These are phyloP conservation scores for Salix exigua DNA, from an alignment of 345 rosid species.

Conservation along the genomic window DNA sequence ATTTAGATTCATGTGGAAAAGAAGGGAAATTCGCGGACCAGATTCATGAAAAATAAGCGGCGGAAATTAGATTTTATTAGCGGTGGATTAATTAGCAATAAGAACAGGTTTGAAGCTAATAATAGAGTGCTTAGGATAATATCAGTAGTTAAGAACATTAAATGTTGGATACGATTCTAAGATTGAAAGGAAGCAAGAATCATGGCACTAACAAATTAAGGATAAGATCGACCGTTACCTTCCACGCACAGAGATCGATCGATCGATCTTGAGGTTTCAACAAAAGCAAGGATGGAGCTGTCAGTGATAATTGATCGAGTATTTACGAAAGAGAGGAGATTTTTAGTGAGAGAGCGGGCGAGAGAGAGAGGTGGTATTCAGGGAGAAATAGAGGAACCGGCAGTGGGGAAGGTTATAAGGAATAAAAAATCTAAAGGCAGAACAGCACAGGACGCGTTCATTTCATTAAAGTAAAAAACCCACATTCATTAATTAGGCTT, in stretches of 20 bases:
- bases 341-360: not conserved
- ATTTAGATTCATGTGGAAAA: slow-evolving; percentile 6
- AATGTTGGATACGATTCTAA: not conserved
- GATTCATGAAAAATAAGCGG: slow-evolving; percentile 3
- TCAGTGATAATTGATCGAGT: not conserved
- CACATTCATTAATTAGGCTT: too few species aligned
- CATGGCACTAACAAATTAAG: not conserved
- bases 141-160: not conserved
- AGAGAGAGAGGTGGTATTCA: slow-evolving; percentile 27
- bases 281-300: not conserved
- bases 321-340: not conserved
- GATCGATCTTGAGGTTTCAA: not conserved
- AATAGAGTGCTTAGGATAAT: not conserved
- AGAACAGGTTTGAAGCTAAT: not conserved
- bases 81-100: not conserved
- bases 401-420: slow-evolving; percentile 23
- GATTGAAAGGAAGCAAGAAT: not conserved
- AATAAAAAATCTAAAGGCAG: slow-evolving; percentile 9
- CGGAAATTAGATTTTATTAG: not conserved
- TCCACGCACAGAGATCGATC: not conserved
- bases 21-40: not conserved
- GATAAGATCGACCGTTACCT: slow-evolving; percentile 3
- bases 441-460: slow-evolving; percentile 27
- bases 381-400: slow-evolving; percentile 5
- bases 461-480: not conserved